Base-by-base conservation (phyloP, 257 asterid genomes). In the Catharanthus roseus region DNA sequence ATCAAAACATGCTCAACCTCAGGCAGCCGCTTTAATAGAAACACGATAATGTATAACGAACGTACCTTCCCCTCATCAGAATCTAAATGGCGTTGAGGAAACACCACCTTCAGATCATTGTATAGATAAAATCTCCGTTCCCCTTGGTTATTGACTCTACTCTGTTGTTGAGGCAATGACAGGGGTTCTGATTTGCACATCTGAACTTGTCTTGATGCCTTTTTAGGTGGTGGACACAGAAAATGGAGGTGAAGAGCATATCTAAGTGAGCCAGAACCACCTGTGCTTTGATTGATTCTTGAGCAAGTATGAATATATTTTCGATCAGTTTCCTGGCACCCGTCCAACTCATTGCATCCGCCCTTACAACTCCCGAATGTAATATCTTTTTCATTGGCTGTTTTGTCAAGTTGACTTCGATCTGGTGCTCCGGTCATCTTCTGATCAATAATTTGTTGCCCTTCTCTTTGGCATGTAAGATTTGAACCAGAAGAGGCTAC, bases 71-170 rank as follows among this genome's bases (percentile, higher is more conserved):
- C 96, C 82, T 89, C 96, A 5, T 89, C 96, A 38, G 88, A 81
- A 76, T 88, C 92, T 28, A 90, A 83, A 75, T 88, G 95, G 3
- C 96, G 91, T 65, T 89, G 96, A 67, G 96, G 96, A 74, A 89
- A 89, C 58, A 89, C 96, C 55, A 84, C 93, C 74, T 74, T 87
- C 77, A 89, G 65, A 77, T 89, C 93, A 72, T 86, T 83, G 57
- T 87, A 83, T 64, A 89, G 69, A 82, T 87, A 89, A 74, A 89
- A 87, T 75, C 88, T 81, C 47, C 90, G 77, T 24, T 79, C 81
- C 10, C 66, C 83, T 68, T 68, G 50, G 4, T 24, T 70, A 49
- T 70, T 72, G 41, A 63, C 34, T 44, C 42, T 66, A 51, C 61
- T 75, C 72, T 63, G 57, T 70, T 64, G 79, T 3, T n/a, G n/a